These are phyloP conservation scores for Trypanosoma theileri DNA, from an alignment of 208 protist genomes.

Conservation along the genomic window DNA sequence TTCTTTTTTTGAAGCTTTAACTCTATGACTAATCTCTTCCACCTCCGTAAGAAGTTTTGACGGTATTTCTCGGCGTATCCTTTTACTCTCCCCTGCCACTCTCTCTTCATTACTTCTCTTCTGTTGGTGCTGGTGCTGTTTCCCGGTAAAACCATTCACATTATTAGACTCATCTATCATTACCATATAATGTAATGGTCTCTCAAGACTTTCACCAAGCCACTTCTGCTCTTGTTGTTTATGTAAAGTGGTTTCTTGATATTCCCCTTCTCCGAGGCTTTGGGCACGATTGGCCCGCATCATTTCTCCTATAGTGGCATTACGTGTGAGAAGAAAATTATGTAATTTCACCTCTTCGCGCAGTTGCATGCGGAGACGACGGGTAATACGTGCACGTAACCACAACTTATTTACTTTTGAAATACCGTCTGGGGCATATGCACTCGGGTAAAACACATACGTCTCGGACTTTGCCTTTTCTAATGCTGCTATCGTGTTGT, in stretches of 20 bases:
- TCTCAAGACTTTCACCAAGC: background rate
- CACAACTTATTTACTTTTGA: conserved; percentile 23
- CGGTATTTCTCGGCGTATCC: background rate
- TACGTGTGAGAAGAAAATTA: conserved; percentile 49
- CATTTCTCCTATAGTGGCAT: conserved; percentile 70
- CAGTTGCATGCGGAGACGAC: conserved; percentile 40
- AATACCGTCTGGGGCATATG: conserved; percentile 75
- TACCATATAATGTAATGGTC: conserved; percentile 28
- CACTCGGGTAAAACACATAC: conserved; percentile 61
- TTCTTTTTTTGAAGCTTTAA: background rate
- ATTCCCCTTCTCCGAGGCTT: conserved; percentile 28
- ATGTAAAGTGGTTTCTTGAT: background rate
- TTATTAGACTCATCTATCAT: conserved; percentile 1
- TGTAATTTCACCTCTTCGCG: conserved; percentile 35
- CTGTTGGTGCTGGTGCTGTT: background rate
- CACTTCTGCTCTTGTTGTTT: background rate
- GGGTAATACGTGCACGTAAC: conserved; percentile 38
- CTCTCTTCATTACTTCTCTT: background rate
- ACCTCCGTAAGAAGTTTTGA: conserved; percentile 4
- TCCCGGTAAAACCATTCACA: background rate
- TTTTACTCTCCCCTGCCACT: background rate
- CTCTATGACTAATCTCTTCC: conserved; percentile 3
- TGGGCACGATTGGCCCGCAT: conserved; percentile 67
- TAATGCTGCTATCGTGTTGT: conserved; percentile 20
- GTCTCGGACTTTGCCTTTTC: conserved; percentile 58